Evolutionary conservation across 306 rosid genomes (phyloP).

Genomic region (Elaeagnus macrophylla): DNA sequence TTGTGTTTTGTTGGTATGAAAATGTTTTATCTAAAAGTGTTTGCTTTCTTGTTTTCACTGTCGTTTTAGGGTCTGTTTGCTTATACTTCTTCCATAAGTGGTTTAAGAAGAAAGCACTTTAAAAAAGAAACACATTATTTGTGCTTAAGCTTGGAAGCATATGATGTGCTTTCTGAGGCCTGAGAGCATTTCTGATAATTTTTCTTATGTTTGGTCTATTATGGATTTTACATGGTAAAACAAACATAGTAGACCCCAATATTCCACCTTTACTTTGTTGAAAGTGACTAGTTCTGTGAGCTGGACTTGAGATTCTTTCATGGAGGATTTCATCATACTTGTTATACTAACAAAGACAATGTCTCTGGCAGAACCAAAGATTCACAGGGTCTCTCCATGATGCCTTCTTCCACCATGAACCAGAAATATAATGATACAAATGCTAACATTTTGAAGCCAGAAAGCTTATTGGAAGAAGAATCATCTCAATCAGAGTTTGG

Average conservation of each 20-base stretch:
- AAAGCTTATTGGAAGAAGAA: constrained; percentile 21
- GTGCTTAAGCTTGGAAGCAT: no score
- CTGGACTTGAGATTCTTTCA: constrained; percentile 26
- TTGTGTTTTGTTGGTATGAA: neutral
- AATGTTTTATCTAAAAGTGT: constrained; percentile 1
- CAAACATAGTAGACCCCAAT: constrained; percentile 18
- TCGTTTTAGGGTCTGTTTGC: constrained; percentile 19
- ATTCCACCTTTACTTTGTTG: constrained; percentile 26
- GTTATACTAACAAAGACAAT: constrained; percentile 16
- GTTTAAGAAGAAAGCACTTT: no score
- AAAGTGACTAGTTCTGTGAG: constrained; percentile 24
- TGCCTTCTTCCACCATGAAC: constrained; percentile 21
- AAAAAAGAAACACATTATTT: no score
- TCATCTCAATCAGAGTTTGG: constrained; percentile 33
- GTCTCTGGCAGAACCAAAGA: constrained; percentile 32
- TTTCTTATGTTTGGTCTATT: no score
- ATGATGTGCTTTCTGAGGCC: no score
- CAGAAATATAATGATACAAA: constrained; percentile 9
- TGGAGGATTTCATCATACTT: constrained; percentile 9
- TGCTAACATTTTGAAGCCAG: constrained; percentile 14
- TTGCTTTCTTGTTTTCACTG: constrained; percentile 10
- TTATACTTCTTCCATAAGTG: neutral
- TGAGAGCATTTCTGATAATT: no score
- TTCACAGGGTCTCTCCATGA: constrained; percentile 16
- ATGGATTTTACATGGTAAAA: no score